Percentiles rank a stretch among this genome's conserved stretches.
phyloP scores from a whole-genome alignment of 805 yeast genomes.

The Saccharomycopsis javanensis region DNA sequence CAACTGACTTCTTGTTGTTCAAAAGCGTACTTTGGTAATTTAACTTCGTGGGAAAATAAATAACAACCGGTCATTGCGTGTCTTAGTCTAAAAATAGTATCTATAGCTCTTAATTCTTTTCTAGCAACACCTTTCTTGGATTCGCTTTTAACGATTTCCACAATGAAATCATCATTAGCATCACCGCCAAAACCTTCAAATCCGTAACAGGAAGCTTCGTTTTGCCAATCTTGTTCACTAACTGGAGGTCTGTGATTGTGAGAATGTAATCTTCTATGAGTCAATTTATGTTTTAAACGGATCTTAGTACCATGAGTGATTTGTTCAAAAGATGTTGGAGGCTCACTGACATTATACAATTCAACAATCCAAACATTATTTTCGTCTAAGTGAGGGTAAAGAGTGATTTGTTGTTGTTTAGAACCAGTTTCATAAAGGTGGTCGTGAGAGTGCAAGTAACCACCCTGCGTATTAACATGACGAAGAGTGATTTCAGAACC shows the following conservation, averaged over 20 bases:
- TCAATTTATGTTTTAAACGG: conserved; percentile 49
- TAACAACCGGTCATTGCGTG: conserved; percentile 77
- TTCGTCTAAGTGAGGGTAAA: conserved; percentile 67
- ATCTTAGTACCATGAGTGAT: conserved; percentile 61
- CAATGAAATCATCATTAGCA: conserved; percentile 73
- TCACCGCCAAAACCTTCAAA: conserved; percentile 70
- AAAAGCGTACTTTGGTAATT: conserved; percentile 76
- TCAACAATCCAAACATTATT: conserved; percentile 70
- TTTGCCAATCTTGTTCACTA: conserved; percentile 70
- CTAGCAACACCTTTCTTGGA: conserved; percentile 45
- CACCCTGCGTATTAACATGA: conserved; percentile 65
- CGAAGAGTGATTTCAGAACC: conserved; percentile 59
- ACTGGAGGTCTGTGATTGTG: conserved; percentile 79
- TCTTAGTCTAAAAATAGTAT: conserved; percentile 61
- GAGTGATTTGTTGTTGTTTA: conserved; percentile 72
- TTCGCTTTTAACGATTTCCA: conserved; percentile 53
- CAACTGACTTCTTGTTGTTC: conserved; percentile 81
- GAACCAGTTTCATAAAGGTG: conserved; percentile 69
- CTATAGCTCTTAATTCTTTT: conserved; percentile 49
- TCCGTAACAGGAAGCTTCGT: conserved; percentile 73
- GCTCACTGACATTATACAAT: conserved; percentile 48
- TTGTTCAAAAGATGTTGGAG: conserved; percentile 50
- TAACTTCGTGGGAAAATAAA: conserved; percentile 63
- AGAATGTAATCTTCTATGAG: conserved; percentile 65
- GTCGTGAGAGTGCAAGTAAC: conserved; percentile 75